Base-by-base conservation (phyloP, 2,329 filamentous ascomycete species). In the Aurifilum marmelostoma region DNA sequence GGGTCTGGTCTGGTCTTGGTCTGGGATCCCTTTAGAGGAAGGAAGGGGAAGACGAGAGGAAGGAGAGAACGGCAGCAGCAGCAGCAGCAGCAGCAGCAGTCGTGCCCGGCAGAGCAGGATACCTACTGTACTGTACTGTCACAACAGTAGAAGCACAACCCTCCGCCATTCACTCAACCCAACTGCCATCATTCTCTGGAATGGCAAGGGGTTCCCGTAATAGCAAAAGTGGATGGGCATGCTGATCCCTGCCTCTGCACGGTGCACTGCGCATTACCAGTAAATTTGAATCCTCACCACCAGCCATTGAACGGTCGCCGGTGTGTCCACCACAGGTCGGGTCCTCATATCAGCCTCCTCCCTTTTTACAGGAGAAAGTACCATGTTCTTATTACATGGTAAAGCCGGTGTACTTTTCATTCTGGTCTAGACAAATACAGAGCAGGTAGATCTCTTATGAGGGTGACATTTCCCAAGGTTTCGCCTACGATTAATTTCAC, bases 341-440 rank as follows among this genome's bases (percentile, higher is more conserved):
- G 52, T 32, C 52, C 52, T 56, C 52, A 56, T 56, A 56, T 56
- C 52, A 56, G 52, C 52, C 52, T 56, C 52, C 52, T n/a, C n/a
- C 34, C 8, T n/a, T 56, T 56, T 56, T 29, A 27, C 52, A 27
- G 50, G 24, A 54, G 52, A 8, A n/a, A 16, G 24, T 56, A 54
- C 41, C 41, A 41, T 41, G 18, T 21, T 43, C 4, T 43, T 21
- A 43, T 39, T 39, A 21, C 41, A 21, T 43, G 41, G 11, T 12
- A 18, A 43, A n/a, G n/a, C n/a, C n/a, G n/a, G n/a, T n/a, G 41
- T 21, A 43, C 41, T 41, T 41, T 41, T 43, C 16, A 21, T 54
- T 14, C 24, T 54, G 50, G 50, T 24, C 4, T 54, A 18, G 3
- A 24, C n/a, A 24, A 8, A 21, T 5, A 18, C 24, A 52, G 12